phyloP scores from a whole-genome alignment of 129 eudicot species.

The Centaurea solstitialis region DNA sequence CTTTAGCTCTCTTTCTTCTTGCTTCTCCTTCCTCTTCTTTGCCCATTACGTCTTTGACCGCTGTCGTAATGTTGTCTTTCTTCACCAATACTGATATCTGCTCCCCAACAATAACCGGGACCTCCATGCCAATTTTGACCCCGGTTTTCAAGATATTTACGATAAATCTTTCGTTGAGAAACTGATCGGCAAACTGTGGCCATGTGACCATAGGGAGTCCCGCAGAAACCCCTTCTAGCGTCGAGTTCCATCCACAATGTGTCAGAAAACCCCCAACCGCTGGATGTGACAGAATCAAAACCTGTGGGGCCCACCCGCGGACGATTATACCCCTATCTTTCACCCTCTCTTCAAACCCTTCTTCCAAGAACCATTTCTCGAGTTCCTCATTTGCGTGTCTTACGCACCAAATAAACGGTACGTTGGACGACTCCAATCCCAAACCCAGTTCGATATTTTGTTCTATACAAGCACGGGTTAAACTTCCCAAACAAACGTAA shows the following conservation, averaged over 20 bases:
- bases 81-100: conserved; percentile 40
- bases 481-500: conserved; percentile 64
- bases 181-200: conserved; percentile 70
- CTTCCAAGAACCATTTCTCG: conserved; percentile 47
- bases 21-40: conserved; percentile 47
- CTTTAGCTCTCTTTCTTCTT: conserved; percentile 41
- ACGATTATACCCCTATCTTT: conserved; percentile 58
- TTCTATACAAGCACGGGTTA: conserved; percentile 22
- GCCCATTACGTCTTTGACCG: conserved; percentile 44
- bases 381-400: conserved; percentile 22
- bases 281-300: conserved; percentile 49
- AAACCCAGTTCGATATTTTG: conserved; percentile 53
- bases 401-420: conserved; percentile 50
- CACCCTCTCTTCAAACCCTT: conserved; percentile 52
- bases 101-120: conserved; percentile 20
- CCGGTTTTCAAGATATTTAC: conserved; percentile 46
- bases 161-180: conserved; percentile 54
- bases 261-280: conserved; percentile 65
- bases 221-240: conserved; percentile 51
- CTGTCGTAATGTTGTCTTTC: conserved; percentile 30
- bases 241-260: conserved; percentile 85
- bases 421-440: conserved; percentile 44
- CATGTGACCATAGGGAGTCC: conserved; percentile 80
- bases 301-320: conserved; percentile 78
- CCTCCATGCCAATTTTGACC: conserved; percentile 47